A percentile compares a stretch with the other conserved stretches of the same genome.
Evolutionary conservation across 495 filamentous ascomycete genomes (phyloP).

Genomic region (Tuber borchii): DNA sequence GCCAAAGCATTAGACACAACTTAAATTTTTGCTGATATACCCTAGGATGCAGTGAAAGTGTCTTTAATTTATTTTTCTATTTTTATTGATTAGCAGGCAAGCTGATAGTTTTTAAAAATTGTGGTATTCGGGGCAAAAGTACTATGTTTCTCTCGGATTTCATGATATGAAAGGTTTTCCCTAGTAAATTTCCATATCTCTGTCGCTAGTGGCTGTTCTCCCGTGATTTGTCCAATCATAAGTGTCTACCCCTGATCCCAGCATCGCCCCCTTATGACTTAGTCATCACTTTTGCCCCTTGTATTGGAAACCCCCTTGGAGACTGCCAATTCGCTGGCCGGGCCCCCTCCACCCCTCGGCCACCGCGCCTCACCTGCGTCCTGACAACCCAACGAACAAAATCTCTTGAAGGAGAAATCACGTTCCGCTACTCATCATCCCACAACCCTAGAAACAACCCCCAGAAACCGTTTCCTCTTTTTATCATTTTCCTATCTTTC

Average conservation of each 20-base stretch:
- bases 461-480: not conserved
- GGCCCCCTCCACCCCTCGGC: not conserved
- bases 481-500: not conserved
- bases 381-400: not conserved
- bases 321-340: not conserved
- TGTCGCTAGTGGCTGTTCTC: not conserved
- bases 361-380: not conserved
- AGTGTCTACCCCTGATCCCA: not conserved
- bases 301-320: not conserved
- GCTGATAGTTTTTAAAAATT: too few species aligned
- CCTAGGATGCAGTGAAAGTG: too few species aligned
- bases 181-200: not conserved
- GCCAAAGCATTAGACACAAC: too few species aligned
- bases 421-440: not conserved
- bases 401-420: not conserved
- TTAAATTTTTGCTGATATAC: too few species aligned
- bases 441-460: not conserved
- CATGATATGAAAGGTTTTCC: too few species aligned
- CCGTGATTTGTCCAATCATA: not conserved
- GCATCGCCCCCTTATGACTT: not conserved
- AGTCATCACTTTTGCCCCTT: not conserved
- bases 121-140: too few species aligned
- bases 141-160: too few species aligned
- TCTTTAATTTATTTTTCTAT: too few species aligned
- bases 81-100: too few species aligned